These are phyloP conservation scores for Nemania sp. DNA, from an alignment of 2,329 filamentous ascomycete species.

Conservation along the genomic window DNA sequence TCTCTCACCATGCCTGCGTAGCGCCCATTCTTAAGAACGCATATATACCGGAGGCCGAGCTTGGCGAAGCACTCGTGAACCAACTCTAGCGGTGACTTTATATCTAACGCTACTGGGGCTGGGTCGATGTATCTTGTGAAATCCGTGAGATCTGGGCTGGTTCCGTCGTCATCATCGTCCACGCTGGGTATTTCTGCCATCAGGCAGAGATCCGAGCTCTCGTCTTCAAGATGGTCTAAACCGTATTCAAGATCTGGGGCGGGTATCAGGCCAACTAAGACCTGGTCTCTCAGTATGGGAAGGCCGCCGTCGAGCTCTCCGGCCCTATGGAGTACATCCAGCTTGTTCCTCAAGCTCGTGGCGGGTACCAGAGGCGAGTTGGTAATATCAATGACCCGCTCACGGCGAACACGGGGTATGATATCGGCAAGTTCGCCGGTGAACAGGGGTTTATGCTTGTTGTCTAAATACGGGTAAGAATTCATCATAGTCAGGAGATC, in stretches of 20 bases:
- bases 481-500: constrained; percentile 97
- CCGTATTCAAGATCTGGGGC: constrained; percentile 93
- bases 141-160: constrained; percentile 68
- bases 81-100: constrained; percentile 87
- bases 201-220: constrained; percentile 73
- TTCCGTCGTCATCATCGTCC: constrained; percentile 64
- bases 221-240: constrained; percentile 79
- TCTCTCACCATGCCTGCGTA: constrained; percentile 93
- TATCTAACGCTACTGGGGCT: constrained; percentile 84
- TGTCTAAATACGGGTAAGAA: constrained; percentile 95
- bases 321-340: constrained; percentile 78
- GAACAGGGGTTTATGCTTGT: constrained; percentile 90
- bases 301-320: constrained; percentile 92
- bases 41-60: constrained; percentile 88
- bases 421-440: constrained; percentile 88
- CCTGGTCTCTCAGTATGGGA: constrained; percentile 76
- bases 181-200: constrained; percentile 72
- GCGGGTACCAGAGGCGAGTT: constrained; percentile 80
- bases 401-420: constrained; percentile 71
- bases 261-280: constrained; percentile 88
- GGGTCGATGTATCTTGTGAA: constrained; percentile 93
- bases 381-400: constrained; percentile 87
- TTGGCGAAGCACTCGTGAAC: constrained; percentile 98
- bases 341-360: constrained; percentile 73
- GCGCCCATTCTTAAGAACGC: constrained; percentile 79